Base-by-base conservation (phyloP, 352 stramenopile genomes). In the Phytophthora sansomeana region DNA sequence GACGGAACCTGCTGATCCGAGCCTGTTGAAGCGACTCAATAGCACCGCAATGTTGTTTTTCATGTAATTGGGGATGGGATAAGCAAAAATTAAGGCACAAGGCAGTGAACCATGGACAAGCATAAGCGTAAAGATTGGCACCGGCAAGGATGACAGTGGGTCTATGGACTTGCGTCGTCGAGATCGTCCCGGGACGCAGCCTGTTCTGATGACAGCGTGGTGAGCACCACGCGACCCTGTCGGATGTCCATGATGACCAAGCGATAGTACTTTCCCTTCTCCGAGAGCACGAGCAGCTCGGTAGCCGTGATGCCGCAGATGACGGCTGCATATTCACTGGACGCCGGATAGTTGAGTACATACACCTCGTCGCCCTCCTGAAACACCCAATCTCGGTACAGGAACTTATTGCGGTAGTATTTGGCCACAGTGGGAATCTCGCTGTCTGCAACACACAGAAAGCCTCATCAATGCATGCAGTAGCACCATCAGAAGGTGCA, bases 351-450 rank as follows among this genome's bases (percentile, higher is more conserved):
- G 67, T 91, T 81, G 64, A 85, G 80, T 55, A 93, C 84, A 65
- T 81, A 84, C 44, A 95, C 72, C 42, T 93, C 84, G 56, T 95
- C 87, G 53, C 84, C 85, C 61, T 95, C 84, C 36, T 95, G 80
- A 60, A 91, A 88, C 54, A 95, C 73, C 64, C 66, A 79, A 57
- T 93, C 84, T 56, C 76, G 80, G 50, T 95, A 95, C 44, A 95
- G 63, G 35, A 95, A 73, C 58, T 89, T 92, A 58, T 83, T 81
- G 50, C 83, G 81, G 57, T 92, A 85, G 72, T 89, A 90, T 38
- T 87, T 85, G 35, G 73, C 81, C 35, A 87, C 72, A 14, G 75
- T 72, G 14, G 78, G 63, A 32, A 82, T 58, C 52, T 73, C 67
- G 17, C 63, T 60, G 39, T 83, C 74, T 85, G 52, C 19, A 51